phyloP scores from a whole-genome alignment of 2,329 filamentous ascomycete species.

The Helotiales sp. region DNA sequence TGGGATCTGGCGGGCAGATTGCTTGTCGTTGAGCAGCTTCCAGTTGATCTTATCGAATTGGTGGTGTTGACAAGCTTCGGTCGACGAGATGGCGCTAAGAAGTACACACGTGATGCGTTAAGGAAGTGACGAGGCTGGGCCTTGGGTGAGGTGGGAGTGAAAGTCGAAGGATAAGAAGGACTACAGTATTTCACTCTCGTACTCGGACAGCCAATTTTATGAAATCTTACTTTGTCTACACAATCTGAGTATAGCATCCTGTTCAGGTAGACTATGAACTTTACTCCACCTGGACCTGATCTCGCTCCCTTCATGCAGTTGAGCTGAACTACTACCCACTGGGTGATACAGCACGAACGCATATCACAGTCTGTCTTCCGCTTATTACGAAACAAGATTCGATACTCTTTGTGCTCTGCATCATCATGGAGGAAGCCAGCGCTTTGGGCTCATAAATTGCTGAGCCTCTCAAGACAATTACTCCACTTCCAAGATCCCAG shows the following conservation, averaged over 20 bases:
- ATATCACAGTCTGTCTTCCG: too few species aligned
- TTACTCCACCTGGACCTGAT: neutral
- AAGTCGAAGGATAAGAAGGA: too few species aligned
- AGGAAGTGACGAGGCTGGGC: neutral
- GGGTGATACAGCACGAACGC: neutral
- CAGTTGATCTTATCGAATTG: constrained; percentile 1
- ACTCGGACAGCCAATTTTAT: too few species aligned
- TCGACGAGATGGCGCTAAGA: neutral
- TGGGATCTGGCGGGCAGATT: constrained; percentile 16
- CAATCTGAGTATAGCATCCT: neutral
- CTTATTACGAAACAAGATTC: neutral
- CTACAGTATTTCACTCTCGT: too few species aligned
- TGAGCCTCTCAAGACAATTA: too few species aligned
- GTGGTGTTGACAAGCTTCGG: constrained; percentile 2
- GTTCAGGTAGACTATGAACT: neutral
- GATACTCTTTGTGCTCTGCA: too few species aligned
- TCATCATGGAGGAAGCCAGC: too few species aligned
- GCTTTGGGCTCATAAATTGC: too few species aligned
- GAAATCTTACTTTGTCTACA: too few species aligned
- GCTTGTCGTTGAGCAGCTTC: constrained; percentile 24
- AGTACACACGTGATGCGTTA: neutral
- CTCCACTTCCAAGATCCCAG: too few species aligned
- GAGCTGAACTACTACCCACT: neutral
- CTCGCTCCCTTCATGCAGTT: neutral
- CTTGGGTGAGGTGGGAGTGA: neutral